Evolutionary conservation across 2,329 filamentous ascomycete species (phyloP), one percentile per base, ranked within the genome.

Genomic region (Myotisia sp.): DNA sequence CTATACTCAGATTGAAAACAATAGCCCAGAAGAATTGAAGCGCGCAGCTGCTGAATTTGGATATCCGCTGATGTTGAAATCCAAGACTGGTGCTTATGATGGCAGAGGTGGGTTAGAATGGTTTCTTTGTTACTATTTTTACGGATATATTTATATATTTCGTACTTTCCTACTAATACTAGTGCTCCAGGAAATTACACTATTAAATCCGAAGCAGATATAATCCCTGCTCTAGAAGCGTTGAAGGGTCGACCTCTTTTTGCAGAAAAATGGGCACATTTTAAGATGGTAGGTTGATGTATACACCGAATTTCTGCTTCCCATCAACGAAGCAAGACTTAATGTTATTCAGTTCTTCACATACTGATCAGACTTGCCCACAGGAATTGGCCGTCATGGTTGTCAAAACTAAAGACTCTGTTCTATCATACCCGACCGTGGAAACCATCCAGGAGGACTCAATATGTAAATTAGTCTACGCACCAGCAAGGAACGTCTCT

Each of bases 361-460:
- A n/a, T n/a, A n/a, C n/a, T n/a, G n/a, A n/a, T n/a, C n/a, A n/a
- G n/a, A n/a, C n/a, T n/a, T n/a, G n/a, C n/a, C n/a, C n/a, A n/a
- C 44, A 60, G 58, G 87, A 95, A 61, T 64, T 95, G 34, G 82
- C 90, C 4, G 86, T 93, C 45, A 93, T 95, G 76, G 87, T 94
- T 6, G 74, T 95, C 37, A 81, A 92, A 50, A 92, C 82, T 0
- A 80, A 86, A 50, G 76, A 92, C 44, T 59, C 62, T 4, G 66
- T 72, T 3, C 63, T 85, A 20, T 74, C 86, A 3, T 95, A 90
- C 52, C 86, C 90, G 0, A 79, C 79, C 0, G 86, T 94, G 2
- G 90, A 98, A 63, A 95, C 87, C 1, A 71, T 95, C 19, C 90
- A 98, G 48, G 83, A 94, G 58, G 82, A 95, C 56, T 90, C 76